Percentiles rank a stretch among this genome's conserved stretches.
These are phyloP conservation scores for Amesomyces nigricolor DNA, from an alignment of 2,329 filamentous ascomycete genomes.

Conservation along the genomic window DNA sequence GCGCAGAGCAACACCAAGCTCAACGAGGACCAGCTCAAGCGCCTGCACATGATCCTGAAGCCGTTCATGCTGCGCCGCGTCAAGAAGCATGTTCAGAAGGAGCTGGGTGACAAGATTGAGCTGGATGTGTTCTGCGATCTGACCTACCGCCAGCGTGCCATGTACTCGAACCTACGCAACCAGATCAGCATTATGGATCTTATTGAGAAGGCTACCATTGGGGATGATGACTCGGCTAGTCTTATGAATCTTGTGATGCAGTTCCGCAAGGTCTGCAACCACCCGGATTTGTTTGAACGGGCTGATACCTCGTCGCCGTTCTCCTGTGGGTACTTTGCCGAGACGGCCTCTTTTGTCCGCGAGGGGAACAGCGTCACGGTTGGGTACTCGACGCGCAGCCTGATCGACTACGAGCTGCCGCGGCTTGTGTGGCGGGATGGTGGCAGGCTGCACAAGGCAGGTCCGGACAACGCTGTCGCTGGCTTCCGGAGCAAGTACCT, in stretches of 20 bases:
- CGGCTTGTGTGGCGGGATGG: constrained; percentile 74
- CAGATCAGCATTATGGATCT: constrained; percentile 99
- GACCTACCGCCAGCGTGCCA: constrained; percentile 89
- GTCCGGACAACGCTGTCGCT: constrained; percentile 65
- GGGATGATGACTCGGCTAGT: constrained; percentile 92
- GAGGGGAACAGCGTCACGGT: constrained; percentile 77
- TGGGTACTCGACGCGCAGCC: constrained; percentile 78
- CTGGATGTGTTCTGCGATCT: constrained; percentile 93
- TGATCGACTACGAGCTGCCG: constrained; percentile 80
- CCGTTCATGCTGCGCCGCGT: constrained; percentile 99
- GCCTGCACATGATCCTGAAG: constrained; percentile 97
- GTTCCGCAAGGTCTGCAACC: constrained; percentile 98
- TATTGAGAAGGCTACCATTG: constrained; percentile 91
- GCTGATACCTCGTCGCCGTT: constrained; percentile 86
- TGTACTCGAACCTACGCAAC: constrained; percentile 87
- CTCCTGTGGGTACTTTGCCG: constrained; percentile 79
- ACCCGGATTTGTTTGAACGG: constrained; percentile 93
- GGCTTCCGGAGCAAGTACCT: constrained; percentile 78
- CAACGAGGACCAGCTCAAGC: constrained; percentile 94
- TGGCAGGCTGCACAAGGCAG: constrained; percentile 68
- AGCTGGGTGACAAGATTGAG: constrained; percentile 98
- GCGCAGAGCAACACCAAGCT: constrained; percentile 99
- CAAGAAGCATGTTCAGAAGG: constrained; percentile 99
- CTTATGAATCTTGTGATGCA: constrained; percentile 99
- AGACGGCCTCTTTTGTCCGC: constrained; percentile 90